Conservation (phyloP, 345 rosid species). For the Conringia planisiliqua region DNA sequence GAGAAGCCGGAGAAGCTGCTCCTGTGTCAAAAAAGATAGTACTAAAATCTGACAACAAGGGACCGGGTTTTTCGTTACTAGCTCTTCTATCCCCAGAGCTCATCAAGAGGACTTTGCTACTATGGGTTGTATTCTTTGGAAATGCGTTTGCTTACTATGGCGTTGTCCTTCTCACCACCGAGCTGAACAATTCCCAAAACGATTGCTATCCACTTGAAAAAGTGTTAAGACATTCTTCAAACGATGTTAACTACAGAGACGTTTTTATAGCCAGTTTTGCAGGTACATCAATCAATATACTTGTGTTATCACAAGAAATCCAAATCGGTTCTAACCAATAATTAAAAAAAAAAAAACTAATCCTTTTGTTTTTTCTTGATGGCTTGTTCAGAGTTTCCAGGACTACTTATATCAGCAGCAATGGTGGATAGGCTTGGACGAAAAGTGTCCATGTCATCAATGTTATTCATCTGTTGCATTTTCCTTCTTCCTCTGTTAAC, state of each 20-base stretch:
- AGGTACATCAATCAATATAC: slow-evolving; percentile 38
- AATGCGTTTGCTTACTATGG: slow-evolving; percentile 91
- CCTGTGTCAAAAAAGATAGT: slow-evolving; percentile 25
- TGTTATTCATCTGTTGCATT: slow-evolving; percentile 69
- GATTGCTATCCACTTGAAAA: slow-evolving; percentile 35
- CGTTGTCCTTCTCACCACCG: slow-evolving; percentile 83
- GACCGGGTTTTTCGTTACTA: slow-evolving; percentile 40
- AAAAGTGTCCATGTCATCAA: slow-evolving; percentile 69
- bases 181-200: slow-evolving; percentile 55
- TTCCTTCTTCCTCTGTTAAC: slow-evolving; percentile 72
- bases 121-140: slow-evolving; percentile 86
- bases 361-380: slow-evolving; percentile 1
- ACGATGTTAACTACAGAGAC: slow-evolving; percentile 54
- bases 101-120: slow-evolving; percentile 61
- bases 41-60: slow-evolving; percentile 39
- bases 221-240: slow-evolving; percentile 31
- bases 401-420: slow-evolving; percentile 70
- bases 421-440: slow-evolving; percentile 81
- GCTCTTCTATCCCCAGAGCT: slow-evolving; percentile 70
- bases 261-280: slow-evolving; percentile 86
- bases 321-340: background rate
- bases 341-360: background rate
- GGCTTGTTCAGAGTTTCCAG: slow-evolving; percentile 65
- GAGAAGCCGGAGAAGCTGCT: slow-evolving; percentile 18
- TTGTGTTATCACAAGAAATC: background rate